phyloP scores from a whole-genome alignment of 495 filamentous ascomycete species.

The Niebla homalea region DNA sequence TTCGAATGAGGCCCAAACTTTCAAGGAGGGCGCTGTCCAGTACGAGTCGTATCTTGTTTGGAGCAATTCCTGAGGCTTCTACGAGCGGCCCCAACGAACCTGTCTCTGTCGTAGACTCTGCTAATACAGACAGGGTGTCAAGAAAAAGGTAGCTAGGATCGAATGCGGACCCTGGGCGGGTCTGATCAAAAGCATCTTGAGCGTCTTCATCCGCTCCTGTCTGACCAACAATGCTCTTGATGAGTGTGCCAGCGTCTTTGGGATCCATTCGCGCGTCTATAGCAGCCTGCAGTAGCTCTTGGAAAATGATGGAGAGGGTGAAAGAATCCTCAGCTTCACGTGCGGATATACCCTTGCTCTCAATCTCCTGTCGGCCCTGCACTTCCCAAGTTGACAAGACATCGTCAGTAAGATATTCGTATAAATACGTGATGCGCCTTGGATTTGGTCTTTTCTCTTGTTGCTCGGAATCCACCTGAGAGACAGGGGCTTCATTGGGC shows the following conservation, averaged over 20 bases:
- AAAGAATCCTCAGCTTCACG: constrained; percentile 50
- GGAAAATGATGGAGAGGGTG: constrained; percentile 57
- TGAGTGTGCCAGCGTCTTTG: constrained; percentile 52
- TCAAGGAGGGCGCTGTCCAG: constrained; percentile 68
- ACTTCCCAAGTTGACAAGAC: constrained; percentile 35
- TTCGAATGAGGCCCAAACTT: constrained; percentile 64
- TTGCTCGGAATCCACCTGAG: constrained; percentile 6
- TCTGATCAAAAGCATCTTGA: constrained; percentile 22
- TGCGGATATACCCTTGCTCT: constrained; percentile 36
- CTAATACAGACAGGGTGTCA: constrained; percentile 63
- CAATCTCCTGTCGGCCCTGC: constrained; percentile 31
- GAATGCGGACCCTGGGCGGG: constrained; percentile 26
- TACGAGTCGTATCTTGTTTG: constrained; percentile 59
- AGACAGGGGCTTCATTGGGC: constrained; percentile 20
- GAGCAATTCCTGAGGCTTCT: constrained; percentile 55
- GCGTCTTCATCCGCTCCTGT: constrained; percentile 28
- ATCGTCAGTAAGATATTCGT: constrained; percentile 43
- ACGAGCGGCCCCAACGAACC: constrained; percentile 40
- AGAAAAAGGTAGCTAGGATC: constrained; percentile 63
- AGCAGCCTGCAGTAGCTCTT: constrained; percentile 67
- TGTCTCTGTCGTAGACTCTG: constrained; percentile 49
- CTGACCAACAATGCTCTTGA: constrained; percentile 53
- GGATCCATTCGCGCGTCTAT: constrained; percentile 54
- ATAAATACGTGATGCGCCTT: constrained; percentile 30
- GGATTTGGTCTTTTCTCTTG: constrained; percentile 13